Evolutionary conservation across 192 early-diverging fungal species (phyloP), one percentile per base, ranked within the genome.

Genomic region (Coemansia sp.): DNA sequence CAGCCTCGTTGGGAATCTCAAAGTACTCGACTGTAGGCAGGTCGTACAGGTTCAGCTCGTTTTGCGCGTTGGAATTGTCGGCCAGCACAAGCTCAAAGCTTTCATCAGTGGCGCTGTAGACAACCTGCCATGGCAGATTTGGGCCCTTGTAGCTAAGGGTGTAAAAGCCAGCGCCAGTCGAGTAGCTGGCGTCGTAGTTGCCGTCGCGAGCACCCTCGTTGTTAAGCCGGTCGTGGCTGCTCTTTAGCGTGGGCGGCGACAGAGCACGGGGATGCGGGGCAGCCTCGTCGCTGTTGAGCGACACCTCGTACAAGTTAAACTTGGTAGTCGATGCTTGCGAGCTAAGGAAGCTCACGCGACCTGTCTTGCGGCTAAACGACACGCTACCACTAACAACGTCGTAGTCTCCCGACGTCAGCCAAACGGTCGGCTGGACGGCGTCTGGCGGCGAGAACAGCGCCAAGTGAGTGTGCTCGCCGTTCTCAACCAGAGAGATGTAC

Each of bases 61-160:
- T 41, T 23, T 75, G 73, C 3, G 90, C 73, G 0, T 45, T 43
- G 13, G 69, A 59, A 66, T 94, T 94, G 42, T 88, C 76, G 58
- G 82, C 79, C 7, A 91, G 60, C 6, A 88, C 72, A 0, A 64
- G 69, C 58, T 82, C 85, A 63, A 90, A 91, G 43, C 23, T 21
- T 2, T 43, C 21, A 33, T 91, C 82, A 9, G 42, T 64, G 26
- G 79, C 77, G 62, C 85, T 88, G 59, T 83, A 83, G 11, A 94
- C 85, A 16, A 80, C 82, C 66, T 89, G 86, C 83, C 86, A 93
- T 11, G 95, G 95, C 5, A 94, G 76, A 64, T 87, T 87, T 4
- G 96, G 96, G 0, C 96, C 96, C 21, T 80, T 68, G 60, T 96
- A 95, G n/a, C 79, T 75, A 14, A 97, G 75, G 52, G 86, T 58